Evolutionary conservation across 2,329 filamentous ascomycete species (phyloP).

Genomic region (Fusarium protoensiforme): DNA sequence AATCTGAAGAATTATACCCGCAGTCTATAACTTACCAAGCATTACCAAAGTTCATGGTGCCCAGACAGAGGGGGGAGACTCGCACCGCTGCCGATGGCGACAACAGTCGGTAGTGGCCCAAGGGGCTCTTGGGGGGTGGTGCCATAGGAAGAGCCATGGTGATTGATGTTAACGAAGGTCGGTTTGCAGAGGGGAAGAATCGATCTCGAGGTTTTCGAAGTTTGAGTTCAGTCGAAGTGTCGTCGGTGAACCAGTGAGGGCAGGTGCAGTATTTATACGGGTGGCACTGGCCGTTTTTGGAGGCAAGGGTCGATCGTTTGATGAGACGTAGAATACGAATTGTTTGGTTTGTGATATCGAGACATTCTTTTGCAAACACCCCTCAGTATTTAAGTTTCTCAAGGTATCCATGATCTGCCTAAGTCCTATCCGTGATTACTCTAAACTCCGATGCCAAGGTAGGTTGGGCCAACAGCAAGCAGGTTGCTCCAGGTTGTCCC

Average conservation of each 20-base stretch:
- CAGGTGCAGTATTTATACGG: background rate
- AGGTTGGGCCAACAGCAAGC: background rate
- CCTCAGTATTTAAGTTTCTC: background rate
- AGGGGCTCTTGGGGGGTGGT: slow-evolving; percentile 65
- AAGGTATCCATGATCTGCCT: background rate
- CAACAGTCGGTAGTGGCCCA: slow-evolving; percentile 74
- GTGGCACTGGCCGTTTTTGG: background rate
- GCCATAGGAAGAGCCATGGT: slow-evolving; percentile 49
- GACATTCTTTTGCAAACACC: background rate
- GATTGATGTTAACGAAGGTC: background rate
- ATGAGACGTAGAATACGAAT: background rate
- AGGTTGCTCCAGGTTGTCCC: background rate
- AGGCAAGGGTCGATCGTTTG: background rate
- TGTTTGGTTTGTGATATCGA: background rate
- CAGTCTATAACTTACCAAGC: slow-evolving; percentile 52
- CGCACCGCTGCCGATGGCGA: slow-evolving; percentile 72
- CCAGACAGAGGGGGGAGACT: slow-evolving; percentile 75
- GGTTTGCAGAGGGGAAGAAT: background rate
- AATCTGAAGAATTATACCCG: accelerated
- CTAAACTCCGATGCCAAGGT: slow-evolving; percentile 24
- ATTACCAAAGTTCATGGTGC: slow-evolving; percentile 73
- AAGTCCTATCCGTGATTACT: background rate
- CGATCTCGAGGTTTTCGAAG: background rate
- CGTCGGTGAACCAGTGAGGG: background rate
- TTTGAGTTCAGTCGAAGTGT: background rate